Evolutionary conservation across 2,329 filamentous ascomycete genomes (phyloP).

Genomic region (Colletotrichum sansevieriae): DNA sequence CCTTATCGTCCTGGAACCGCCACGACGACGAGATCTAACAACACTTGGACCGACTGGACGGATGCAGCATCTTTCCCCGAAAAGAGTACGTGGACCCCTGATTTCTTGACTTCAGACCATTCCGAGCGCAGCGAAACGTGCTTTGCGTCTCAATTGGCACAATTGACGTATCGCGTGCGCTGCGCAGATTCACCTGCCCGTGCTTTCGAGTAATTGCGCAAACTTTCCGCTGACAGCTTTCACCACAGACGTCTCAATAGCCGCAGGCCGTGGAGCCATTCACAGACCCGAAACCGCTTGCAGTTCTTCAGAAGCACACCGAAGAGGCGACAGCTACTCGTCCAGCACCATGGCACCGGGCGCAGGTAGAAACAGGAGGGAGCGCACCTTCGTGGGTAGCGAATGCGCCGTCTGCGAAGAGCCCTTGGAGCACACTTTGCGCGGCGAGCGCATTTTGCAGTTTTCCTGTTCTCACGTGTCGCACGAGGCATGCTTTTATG

Average conservation of each 20-base stretch:
- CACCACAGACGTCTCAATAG: conserved; percentile 46
- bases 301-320: conserved; percentile 51
- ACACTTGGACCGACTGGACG: conserved; percentile 44
- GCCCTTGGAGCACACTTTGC: conserved; percentile 92
- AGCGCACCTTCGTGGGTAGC: conserved; percentile 94
- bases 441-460: conserved; percentile 93
- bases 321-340: conserved; percentile 50
- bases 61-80: conserved; percentile 53
- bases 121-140: not conserved
- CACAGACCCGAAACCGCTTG: conserved; percentile 52
- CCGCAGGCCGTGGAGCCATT: conserved; percentile 45
- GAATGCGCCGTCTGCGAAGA: conserved; percentile 98
- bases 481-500: conserved; percentile 98
- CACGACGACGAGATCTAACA: conserved; percentile 35
- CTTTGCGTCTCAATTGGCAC: not conserved
- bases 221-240: conserved; percentile 26
- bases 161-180: not conserved
- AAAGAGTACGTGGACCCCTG: conserved; percentile 53
- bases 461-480: conserved; percentile 98
- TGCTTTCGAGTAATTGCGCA: not conserved
- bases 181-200: not conserved
- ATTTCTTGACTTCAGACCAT: not conserved
- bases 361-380: conserved; percentile 82
- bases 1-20: conserved; percentile 39
- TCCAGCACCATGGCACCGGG: conserved; percentile 56